phyloP scores from a whole-genome alignment of 129 eudicot species.

The Artemisia tridentata region DNA sequence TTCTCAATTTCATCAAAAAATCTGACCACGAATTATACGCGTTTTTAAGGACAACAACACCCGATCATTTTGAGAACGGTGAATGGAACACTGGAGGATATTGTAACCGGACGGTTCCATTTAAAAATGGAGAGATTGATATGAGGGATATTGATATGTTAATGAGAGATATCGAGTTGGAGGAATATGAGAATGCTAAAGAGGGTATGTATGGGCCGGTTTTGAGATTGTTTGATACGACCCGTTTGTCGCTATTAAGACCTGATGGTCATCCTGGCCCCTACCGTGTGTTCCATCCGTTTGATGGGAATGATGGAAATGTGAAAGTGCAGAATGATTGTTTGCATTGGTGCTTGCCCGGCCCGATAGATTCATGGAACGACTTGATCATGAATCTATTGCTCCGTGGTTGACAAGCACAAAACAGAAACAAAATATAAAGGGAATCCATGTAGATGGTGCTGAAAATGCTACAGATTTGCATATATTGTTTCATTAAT shows the following conservation, averaged over 20 bases:
- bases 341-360: slow-evolving; percentile 96
- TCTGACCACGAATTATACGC: slow-evolving; percentile 38
- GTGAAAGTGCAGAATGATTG: slow-evolving; percentile 68
- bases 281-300: slow-evolving; percentile 60
- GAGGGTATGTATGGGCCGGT: slow-evolving; percentile 22
- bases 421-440: too few species aligned
- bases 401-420: slow-evolving; percentile 23
- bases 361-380: slow-evolving; percentile 87
- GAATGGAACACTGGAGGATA: slow-evolving; percentile 79
- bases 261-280: slow-evolving; percentile 95
- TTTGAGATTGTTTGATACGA: slow-evolving; percentile 60
- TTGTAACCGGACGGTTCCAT: slow-evolving; percentile 60
- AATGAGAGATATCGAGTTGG: slow-evolving; percentile 64
- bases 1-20: slow-evolving; percentile 36
- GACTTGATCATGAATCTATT: slow-evolving; percentile 63
- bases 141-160: slow-evolving; percentile 38
- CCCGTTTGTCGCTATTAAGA: slow-evolving; percentile 60
- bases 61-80: slow-evolving; percentile 86
- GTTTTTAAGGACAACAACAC: slow-evolving; percentile 60
- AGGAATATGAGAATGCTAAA: slow-evolving; percentile 40
- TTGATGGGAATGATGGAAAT: slow-evolving; percentile 42
- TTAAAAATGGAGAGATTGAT: slow-evolving; percentile 47
- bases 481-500: background rate
- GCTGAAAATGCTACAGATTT: too few species aligned
- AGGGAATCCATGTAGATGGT: background rate